phyloP scores from a whole-genome alignment of 768 basidiomycete species.

The Naganishia randhawae region DNA sequence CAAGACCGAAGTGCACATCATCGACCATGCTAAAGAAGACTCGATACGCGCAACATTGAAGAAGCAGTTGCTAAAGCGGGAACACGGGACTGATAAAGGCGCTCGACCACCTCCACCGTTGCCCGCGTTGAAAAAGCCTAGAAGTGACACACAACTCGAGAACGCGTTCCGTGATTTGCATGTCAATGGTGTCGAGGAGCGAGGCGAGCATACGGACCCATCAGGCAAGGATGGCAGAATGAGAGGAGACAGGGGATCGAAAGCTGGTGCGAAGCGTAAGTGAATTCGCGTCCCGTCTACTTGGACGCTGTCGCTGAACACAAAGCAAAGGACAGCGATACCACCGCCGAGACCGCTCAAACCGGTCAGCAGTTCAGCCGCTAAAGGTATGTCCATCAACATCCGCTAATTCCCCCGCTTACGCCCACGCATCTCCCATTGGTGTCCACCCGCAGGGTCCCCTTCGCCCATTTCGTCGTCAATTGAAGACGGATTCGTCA shows the following conservation, averaged over 20 bases:
- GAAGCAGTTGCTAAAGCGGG: not conserved
- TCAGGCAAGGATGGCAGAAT: not conserved
- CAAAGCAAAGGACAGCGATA: not conserved
- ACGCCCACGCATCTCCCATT: constrained; percentile 2
- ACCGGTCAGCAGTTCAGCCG: not conserved
- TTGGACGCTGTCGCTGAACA: not conserved
- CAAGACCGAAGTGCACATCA: constrained; percentile 67
- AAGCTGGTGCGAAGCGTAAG: constrained; percentile 13
- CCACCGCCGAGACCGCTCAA: constrained; percentile 16
- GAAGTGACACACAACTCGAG: not conserved
- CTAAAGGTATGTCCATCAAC: not conserved
- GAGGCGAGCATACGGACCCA: not conserved
- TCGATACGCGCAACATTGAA: constrained; percentile 53
- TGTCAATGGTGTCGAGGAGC: too few relatives aligned
- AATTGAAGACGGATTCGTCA: constrained; percentile 27
- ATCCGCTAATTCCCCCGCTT: not conserved
- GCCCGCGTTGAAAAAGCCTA: not conserved
- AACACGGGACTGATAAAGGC: not conserved
- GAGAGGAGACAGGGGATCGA: not conserved
- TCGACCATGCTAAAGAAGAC: constrained; percentile 72
- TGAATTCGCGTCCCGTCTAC: not conserved
- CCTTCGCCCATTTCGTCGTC: constrained; percentile 22
- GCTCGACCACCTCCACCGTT: constrained; percentile 7
- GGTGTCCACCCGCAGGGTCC: not conserved
- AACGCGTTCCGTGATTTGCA: not conserved